Base-by-base conservation (phyloP, 352 stramenopile genomes). In the Globisporangium echinulatum region DNA sequence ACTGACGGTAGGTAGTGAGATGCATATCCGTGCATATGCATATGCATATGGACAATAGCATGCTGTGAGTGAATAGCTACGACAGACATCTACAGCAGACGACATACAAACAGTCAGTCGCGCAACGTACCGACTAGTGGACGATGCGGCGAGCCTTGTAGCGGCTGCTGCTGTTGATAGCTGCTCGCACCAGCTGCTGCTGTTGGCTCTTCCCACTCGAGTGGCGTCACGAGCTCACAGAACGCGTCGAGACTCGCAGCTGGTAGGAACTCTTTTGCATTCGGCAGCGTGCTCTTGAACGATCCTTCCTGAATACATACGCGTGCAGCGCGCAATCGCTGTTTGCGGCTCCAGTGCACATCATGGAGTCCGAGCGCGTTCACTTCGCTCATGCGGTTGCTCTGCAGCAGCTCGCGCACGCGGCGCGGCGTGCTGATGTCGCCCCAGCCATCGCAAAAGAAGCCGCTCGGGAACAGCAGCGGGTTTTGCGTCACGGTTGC, bases 391-490 rank as follows among this genome's bases (percentile, higher is more conserved):
- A 88, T 89, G 33, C 73, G 75, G 62, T 79, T 69, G 68, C 77
- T 87, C 63, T 85, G 69, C 11, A 89, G 62, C 51, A 89, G 56
- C 54, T 79, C 68, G 6, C 64, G 71, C 15, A 92, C 72, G 3
- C 82, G 72, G 58, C 59, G 62, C 7, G 79, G 74, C 11, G 81
- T 87, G 54, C 76, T 80, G 44, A 90, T 65, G 57, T 92, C 83
- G 7, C 82, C 83, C 83, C 83, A 92, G 0, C 80, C 83, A 53
- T 92, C 83, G 33, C 75, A 84, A 66, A 92, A 92, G 68, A 90
- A 92, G 33, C 83, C 83, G 33, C 77, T 71, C 1, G 83, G 83
- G 54, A 90, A 92, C n/a, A 92, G 60, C 48, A 90, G 57, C 13
- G 79, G 69, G 64, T 82, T 86, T 53, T 92, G 83, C 48, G 83